Percentiles rank a stretch among this genome's conserved stretches.
phyloP scores from a whole-genome alignment of 176 grass and related monocot genomes.

The Zizania latifolia region DNA sequence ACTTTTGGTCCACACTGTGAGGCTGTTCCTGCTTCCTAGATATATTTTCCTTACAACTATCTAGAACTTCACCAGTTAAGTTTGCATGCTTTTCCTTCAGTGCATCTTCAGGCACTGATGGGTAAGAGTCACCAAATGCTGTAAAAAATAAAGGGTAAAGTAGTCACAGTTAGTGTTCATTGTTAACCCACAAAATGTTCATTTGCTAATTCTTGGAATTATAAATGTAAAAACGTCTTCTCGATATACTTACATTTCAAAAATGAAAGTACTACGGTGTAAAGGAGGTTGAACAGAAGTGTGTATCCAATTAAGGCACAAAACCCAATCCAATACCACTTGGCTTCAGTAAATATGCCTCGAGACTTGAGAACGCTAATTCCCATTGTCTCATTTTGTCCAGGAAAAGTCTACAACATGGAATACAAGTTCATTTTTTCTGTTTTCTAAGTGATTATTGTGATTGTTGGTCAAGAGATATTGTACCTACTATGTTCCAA shows the following conservation, averaged over 20 bases:
- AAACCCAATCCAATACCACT: slow-evolving; percentile 85
- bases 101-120: slow-evolving; percentile 63
- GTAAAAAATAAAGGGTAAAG: neutral
- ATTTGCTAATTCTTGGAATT: slow-evolving; percentile 11
- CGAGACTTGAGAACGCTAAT: slow-evolving; percentile 44
- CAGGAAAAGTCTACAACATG: slow-evolving; percentile 33
- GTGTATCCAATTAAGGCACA: slow-evolving; percentile 69
- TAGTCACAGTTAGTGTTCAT: slow-evolving; percentile 8
- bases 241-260: slow-evolving; percentile 64
- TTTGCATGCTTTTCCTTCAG: slow-evolving; percentile 72
- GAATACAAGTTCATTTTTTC: slow-evolving; percentile 21
- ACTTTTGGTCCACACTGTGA: slow-evolving; percentile 15
- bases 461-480: slow-evolving; percentile 7
- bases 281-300: slow-evolving; percentile 74
- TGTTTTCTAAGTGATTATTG: neutral
- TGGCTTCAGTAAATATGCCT: slow-evolving; percentile 64
- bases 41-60: slow-evolving; percentile 41
- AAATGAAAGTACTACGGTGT: slow-evolving; percentile 54
- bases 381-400: slow-evolving; percentile 43
- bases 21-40: slow-evolving; percentile 37
- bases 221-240: slow-evolving; percentile 10
- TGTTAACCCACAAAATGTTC: slow-evolving; percentile 1
- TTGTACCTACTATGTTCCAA: slow-evolving; percentile 58
- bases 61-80: slow-evolving; percentile 59
- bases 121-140: slow-evolving; percentile 61